These are phyloP conservation scores for Sisymbrium altissimum DNA, from an alignment of 345 rosid species.

Conservation along the genomic window DNA sequence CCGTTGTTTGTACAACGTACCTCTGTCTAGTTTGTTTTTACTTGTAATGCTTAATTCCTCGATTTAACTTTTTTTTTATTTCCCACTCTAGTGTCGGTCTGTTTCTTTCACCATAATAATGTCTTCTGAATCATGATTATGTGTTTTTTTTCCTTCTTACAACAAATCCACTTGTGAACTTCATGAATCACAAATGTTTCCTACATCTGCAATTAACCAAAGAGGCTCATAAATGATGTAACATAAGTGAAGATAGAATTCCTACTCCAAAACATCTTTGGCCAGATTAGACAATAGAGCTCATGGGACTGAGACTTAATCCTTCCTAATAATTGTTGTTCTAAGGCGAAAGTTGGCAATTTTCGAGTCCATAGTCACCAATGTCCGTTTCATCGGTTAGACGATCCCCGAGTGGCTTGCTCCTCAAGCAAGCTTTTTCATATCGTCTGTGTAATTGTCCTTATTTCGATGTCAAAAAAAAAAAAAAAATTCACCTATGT, in stretches of 20 bases:
- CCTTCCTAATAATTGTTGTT: no score
- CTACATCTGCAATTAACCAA: not conserved
- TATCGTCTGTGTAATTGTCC: no score
- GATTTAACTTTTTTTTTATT: no score
- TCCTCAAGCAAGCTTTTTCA: no score
- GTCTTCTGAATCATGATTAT: not conserved
- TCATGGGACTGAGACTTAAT: not conserved
- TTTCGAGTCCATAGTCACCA: no score
- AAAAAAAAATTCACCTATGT: no score
- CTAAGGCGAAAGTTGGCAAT: no score
- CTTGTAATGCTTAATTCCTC: slow-evolving; percentile 5
- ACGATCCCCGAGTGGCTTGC: no score
- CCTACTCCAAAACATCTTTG: not conserved
- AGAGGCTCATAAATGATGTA: no score
- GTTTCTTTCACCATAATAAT: not conserved
- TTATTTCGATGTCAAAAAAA: no score
- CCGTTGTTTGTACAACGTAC: not conserved
- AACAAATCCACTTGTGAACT: not conserved
- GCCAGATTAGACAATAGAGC: not conserved
- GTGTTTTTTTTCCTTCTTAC: not conserved
- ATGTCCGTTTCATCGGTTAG: no score
- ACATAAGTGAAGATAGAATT: not conserved
- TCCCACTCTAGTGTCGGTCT: not conserved
- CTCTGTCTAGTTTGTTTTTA: not conserved
- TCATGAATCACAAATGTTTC: not conserved